Percentiles rank a stretch among this genome's conserved stretches.
Conservation (phyloP, 1,284 basidiomycete genomes). For the Malassezia yamatoensis region DNA sequence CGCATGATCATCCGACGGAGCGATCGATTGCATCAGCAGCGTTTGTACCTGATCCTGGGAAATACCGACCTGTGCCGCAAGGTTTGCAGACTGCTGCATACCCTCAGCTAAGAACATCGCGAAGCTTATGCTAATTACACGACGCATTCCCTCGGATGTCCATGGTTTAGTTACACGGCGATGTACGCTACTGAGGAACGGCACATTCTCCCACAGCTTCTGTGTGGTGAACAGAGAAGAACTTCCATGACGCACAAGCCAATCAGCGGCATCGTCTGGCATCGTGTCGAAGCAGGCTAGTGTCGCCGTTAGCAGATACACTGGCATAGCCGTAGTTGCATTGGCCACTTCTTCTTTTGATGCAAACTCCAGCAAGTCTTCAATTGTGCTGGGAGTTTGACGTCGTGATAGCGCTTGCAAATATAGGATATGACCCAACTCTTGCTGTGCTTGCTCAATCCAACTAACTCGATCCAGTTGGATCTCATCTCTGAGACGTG, state of each 20-base stretch:
- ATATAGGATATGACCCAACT: slow-evolving; percentile 38
- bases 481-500: slow-evolving; percentile 36
- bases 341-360: slow-evolving; percentile 24
- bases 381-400: slow-evolving; percentile 24
- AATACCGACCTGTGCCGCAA: slow-evolving; percentile 29
- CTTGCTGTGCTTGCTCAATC: slow-evolving; percentile 35
- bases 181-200: slow-evolving; percentile 33
- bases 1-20: slow-evolving; percentile 3
- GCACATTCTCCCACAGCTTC: slow-evolving; percentile 19
- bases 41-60: slow-evolving; percentile 29
- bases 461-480: slow-evolving; percentile 37
- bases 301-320: slow-evolving; percentile 62
- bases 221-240: slow-evolving; percentile 1
- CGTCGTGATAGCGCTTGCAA: slow-evolving; percentile 35
- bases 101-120: slow-evolving; percentile 55
- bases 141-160: slow-evolving; percentile 66
- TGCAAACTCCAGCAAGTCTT: slow-evolving; percentile 20
- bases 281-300: slow-evolving; percentile 60
- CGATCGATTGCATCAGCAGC: slow-evolving; percentile 17
- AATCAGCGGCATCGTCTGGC: slow-evolving; percentile 50
- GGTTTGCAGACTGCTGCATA: slow-evolving; percentile 27
- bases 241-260: slow-evolving; percentile 9
- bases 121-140: slow-evolving; percentile 71
- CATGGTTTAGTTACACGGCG: slow-evolving; percentile 49
- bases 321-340: slow-evolving; percentile 29